phyloP scores from a whole-genome alignment of 768 basidiomycete species.

The Harrya chromipes region DNA sequence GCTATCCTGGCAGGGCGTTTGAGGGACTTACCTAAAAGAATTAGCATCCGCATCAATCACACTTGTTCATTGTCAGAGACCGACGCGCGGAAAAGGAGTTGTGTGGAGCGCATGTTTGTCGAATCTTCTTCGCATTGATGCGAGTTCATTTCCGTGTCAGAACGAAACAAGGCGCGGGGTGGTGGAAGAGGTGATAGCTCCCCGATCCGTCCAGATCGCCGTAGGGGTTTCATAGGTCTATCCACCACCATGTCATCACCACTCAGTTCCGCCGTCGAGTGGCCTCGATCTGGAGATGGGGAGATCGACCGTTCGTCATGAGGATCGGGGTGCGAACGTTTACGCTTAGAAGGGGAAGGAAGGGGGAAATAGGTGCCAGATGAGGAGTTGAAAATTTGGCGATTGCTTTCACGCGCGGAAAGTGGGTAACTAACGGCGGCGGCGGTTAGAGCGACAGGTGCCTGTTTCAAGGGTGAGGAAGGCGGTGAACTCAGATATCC shows the following conservation, averaged over 20 bases:
- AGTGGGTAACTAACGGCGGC: constrained; percentile 40
- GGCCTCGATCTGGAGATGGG: constrained; percentile 23
- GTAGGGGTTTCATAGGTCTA: constrained; percentile 37
- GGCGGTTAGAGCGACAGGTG: constrained; percentile 19
- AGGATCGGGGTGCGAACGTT: constrained; percentile 22
- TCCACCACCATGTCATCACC: constrained; percentile 29
- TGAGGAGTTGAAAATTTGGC: constrained; percentile 41
- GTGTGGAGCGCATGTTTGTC: constrained; percentile 18
- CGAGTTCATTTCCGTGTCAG: constrained; percentile 33
- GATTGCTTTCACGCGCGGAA: constrained; percentile 55
- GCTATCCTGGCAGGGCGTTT: constrained; percentile 8
- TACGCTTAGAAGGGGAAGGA: constrained; percentile 38
- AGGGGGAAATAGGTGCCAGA: constrained; percentile 33
- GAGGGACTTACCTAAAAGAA: constrained; percentile 27
- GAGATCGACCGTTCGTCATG: constrained; percentile 19
- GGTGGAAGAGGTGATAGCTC: constrained; percentile 25
- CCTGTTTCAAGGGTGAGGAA: constrained; percentile 30
- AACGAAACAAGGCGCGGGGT: constrained; percentile 22
- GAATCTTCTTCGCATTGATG: constrained; percentile 22
- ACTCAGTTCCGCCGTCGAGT: constrained; percentile 22
- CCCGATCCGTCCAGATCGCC: constrained; percentile 31
- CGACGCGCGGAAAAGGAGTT: constrained; percentile 17
- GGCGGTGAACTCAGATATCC: constrained; percentile 52
- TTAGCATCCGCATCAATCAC: constrained; percentile 17
- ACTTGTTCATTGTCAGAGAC: constrained; percentile 24